phyloP scores from a whole-genome alignment of 192 early-diverging fungal genomes.

The Podila epigama region DNA sequence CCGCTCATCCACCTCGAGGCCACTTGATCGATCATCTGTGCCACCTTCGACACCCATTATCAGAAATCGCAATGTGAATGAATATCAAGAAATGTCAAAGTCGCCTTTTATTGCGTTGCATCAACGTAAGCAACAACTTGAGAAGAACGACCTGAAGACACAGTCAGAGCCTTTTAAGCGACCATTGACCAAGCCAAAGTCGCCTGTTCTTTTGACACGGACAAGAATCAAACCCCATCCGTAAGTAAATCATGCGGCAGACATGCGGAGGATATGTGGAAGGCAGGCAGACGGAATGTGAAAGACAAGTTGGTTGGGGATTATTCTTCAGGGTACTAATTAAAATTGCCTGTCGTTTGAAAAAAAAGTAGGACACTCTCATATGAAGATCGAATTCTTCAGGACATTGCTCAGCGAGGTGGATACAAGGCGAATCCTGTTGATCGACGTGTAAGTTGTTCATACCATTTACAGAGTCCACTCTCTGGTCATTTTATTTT shows the following conservation, averaged over 20 bases:
- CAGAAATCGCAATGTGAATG: conserved; percentile 7
- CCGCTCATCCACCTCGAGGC: background rate
- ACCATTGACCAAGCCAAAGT: conserved; percentile 8
- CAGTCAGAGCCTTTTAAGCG: background rate
- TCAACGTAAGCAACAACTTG: conserved; percentile 8
- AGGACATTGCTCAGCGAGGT: conserved; percentile 3
- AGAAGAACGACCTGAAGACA: background rate
- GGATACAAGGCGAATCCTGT: conserved; percentile 17
- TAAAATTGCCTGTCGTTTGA: too few relatives aligned
- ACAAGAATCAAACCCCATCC: conserved; percentile 1
- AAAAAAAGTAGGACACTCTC: background rate
- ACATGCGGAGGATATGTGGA: too few relatives aligned
- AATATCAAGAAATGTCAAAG: conserved; percentile 28
- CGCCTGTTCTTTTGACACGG: conserved; percentile 14
- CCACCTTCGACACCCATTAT: conserved; percentile 1
- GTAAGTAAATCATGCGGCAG: too few relatives aligned
- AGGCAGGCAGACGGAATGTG: too few relatives aligned
- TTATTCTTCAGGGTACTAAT: too few relatives aligned
- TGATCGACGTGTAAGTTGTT: conserved; percentile 16
- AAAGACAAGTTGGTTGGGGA: too few relatives aligned
- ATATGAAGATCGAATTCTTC: background rate
- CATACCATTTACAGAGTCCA: background rate
- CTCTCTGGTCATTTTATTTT: background rate
- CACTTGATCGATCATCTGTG: background rate
- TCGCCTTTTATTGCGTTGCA: conserved; percentile 25